These are phyloP conservation scores for Suillus weaverae DNA, from an alignment of 768 basidiomycete genomes.

Conservation along the genomic window DNA sequence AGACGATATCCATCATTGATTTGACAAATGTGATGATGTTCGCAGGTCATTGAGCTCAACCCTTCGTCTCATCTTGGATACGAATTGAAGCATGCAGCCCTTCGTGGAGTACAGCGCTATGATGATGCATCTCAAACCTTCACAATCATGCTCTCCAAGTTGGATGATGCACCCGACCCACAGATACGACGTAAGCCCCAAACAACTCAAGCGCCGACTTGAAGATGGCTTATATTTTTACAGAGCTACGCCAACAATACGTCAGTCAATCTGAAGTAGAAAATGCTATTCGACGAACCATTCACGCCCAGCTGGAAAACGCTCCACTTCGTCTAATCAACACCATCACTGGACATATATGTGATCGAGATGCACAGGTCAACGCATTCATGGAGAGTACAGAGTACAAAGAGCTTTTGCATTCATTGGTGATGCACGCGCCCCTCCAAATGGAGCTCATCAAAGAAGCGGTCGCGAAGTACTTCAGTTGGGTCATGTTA, in stretches of 20 bases:
- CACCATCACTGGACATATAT: not conserved
- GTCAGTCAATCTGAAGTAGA: not conserved
- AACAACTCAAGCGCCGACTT: not conserved
- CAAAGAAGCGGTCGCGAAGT: not conserved
- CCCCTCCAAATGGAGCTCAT: not conserved
- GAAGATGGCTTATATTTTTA: not conserved
- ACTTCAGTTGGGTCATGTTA: not conserved
- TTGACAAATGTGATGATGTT: not conserved
- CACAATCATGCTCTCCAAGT: not conserved
- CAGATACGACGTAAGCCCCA: not conserved
- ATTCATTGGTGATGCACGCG: not conserved
- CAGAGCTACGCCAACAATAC: not conserved
- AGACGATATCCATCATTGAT: not conserved
- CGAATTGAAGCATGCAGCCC: not conserved
- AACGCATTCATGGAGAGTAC: not conserved
- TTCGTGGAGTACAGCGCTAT: not conserved
- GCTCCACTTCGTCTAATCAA: not conserved
- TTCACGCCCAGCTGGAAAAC: not conserved
- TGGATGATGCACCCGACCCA: not conserved
- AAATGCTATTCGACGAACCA: not conserved
- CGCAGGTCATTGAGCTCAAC: not conserved
- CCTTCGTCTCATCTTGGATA: not conserved
- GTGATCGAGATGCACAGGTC: not conserved
- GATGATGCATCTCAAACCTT: not conserved
- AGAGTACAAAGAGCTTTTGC: not conserved